phyloP scores from a whole-genome alignment of 1,284 basidiomycete genomes.

The Meripilus lineatus region DNA sequence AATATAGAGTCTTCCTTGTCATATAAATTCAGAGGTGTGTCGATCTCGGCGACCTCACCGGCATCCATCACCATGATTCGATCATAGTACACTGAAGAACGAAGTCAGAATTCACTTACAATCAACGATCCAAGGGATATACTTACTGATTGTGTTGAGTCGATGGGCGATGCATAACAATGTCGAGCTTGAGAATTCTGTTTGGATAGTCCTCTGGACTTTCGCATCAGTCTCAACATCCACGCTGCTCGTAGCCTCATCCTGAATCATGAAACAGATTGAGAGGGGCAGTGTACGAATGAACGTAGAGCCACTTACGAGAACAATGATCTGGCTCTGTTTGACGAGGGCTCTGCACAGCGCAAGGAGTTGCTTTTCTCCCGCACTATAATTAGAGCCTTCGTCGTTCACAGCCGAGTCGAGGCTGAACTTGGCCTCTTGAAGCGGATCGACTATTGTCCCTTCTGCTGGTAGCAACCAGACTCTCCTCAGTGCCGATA shows the following conservation, averaged over 20 bases:
- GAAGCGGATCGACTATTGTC: conserved; percentile 35
- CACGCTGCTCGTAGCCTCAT: conserved; percentile 81
- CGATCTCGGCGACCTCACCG: conserved; percentile 70
- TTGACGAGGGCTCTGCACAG: conserved; percentile 71
- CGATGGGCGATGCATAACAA: conserved; percentile 76
- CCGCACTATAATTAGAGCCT: conserved; percentile 71
- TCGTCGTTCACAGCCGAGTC: conserved; percentile 62
- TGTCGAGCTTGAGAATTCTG: conserved; percentile 59
- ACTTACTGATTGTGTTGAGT: conserved; percentile 66
- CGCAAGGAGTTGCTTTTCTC: conserved; percentile 76
- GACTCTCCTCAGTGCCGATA: conserved; percentile 51
- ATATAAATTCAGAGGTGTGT: conserved; percentile 74
- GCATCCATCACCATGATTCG: conserved; percentile 72
- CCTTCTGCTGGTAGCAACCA: conserved; percentile 56
- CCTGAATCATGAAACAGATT: conserved; percentile 28
- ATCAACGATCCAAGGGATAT: not conserved
- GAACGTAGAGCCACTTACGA: conserved; percentile 36
- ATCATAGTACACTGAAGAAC: conserved; percentile 59
- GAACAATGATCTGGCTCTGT: conserved; percentile 63
- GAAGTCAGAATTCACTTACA: not conserved
- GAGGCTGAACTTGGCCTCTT: conserved; percentile 63
- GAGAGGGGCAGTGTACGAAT: conserved; percentile 9
- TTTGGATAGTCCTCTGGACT: conserved; percentile 70
- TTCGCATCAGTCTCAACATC: conserved; percentile 81
- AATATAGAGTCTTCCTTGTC: conserved; percentile 69